A percentile compares a stretch with the other conserved stretches of the same genome.
Evolutionary conservation across 306 rosid species (phyloP).

Genomic region (Quercus engelmannii): DNA sequence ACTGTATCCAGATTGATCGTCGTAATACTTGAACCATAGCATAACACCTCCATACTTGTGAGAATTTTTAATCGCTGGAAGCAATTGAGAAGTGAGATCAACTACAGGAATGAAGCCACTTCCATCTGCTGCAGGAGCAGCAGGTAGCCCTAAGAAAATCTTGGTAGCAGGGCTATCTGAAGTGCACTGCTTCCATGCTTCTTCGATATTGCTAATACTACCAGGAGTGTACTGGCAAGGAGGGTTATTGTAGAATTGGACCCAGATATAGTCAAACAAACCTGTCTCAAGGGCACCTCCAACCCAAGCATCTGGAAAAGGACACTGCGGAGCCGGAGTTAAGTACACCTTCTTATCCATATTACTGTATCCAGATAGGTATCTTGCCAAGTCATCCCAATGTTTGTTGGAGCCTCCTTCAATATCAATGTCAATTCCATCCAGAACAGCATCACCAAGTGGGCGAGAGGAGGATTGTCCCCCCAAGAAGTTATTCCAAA

Average conservation of each 20-base stretch:
- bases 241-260: slow-evolving; percentile 19
- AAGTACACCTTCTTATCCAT: slow-evolving; percentile 8
- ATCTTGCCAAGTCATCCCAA: slow-evolving; percentile 18
- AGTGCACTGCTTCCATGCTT: background rate
- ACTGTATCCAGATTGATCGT: background rate
- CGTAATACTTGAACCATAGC: background rate
- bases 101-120: background rate
- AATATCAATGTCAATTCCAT: slow-evolving; percentile 16
- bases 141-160: slow-evolving; percentile 5
- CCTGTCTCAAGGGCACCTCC: background rate
- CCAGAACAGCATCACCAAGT: slow-evolving; percentile 3
- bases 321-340: slow-evolving; percentile 14
- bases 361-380: slow-evolving; percentile 6
- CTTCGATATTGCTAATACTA: background rate
- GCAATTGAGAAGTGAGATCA: slow-evolving; percentile 3
- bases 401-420: slow-evolving; percentile 3
- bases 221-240: slow-evolving; percentile 1
- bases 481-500: slow-evolving; percentile 14
- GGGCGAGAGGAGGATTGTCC: slow-evolving; percentile 10
- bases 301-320: slow-evolving; percentile 9
- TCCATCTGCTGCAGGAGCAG: slow-evolving; percentile 12
- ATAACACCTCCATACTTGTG: background rate
- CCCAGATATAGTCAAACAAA: slow-evolving; percentile 12
- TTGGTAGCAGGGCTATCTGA: slow-evolving; percentile 2
- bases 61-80: slow-evolving; percentile 2